Evolutionary conservation across 2,329 filamentous ascomycete genomes (phyloP).

Genomic region (Capronia epimyces): DNA sequence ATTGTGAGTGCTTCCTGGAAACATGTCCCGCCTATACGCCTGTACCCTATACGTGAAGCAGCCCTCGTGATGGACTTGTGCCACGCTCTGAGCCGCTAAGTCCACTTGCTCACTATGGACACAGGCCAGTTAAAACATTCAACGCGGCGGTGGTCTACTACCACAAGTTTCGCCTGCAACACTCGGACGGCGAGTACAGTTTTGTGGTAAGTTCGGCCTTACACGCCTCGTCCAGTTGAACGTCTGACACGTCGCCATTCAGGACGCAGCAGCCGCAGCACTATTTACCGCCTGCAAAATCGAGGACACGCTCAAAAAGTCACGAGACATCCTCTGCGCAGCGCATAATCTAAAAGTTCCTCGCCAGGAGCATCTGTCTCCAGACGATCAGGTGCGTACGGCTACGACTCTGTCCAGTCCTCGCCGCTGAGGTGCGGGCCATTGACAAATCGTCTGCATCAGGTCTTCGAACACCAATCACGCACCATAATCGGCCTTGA

Average conservation of each 20-base stretch:
- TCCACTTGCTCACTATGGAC: slow-evolving; percentile 7
- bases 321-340: slow-evolving; percentile 82
- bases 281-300: slow-evolving; percentile 94
- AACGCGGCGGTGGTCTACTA: slow-evolving; percentile 89
- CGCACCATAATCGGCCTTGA: slow-evolving; percentile 84
- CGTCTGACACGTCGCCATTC: slow-evolving; percentile 18
- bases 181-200: slow-evolving; percentile 80
- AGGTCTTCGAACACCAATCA: slow-evolving; percentile 75
- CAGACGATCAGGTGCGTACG: slow-evolving; percentile 69
- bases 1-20: slow-evolving; percentile 57
- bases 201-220: slow-evolving; percentile 51
- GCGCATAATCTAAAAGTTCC: slow-evolving; percentile 76
- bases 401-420: too few relatives aligned
- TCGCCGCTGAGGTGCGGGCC: too few relatives aligned
- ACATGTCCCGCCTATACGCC: too few relatives aligned
- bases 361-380: slow-evolving; percentile 58
- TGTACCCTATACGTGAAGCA: too few relatives aligned
- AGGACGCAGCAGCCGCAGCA: slow-evolving; percentile 81
- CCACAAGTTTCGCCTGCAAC: slow-evolving; percentile 83
- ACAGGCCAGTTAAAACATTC: slow-evolving; percentile 80
- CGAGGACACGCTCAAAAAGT: slow-evolving; percentile 97
- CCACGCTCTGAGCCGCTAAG: neutral
- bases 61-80: slow-evolving; percentile 1
- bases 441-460: neutral
- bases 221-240: too few relatives aligned